These are phyloP conservation scores for Parastagonospora nodorum DNA, from an alignment of 2,329 filamentous ascomycete genomes.

Conservation along the genomic window DNA sequence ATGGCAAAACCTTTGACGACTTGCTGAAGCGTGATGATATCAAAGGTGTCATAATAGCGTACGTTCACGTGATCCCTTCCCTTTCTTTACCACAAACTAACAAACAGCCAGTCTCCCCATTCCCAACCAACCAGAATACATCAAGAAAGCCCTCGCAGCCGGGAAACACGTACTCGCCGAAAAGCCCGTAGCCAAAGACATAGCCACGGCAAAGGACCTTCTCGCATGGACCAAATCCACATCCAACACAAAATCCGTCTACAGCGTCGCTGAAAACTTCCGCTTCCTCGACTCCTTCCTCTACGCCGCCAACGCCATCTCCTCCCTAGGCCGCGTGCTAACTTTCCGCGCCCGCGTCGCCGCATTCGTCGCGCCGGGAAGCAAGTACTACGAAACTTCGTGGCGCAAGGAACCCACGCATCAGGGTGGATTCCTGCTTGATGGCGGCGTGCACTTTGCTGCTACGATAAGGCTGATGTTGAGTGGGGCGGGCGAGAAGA, in stretches of 20 bases:
- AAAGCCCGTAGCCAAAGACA: constrained; percentile 69
- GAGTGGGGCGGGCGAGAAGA: constrained; percentile 47
- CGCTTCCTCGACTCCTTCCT: constrained; percentile 64
- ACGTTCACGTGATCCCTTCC: constrained; percentile 13
- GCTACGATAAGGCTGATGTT: constrained; percentile 68
- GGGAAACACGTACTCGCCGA: constrained; percentile 74
- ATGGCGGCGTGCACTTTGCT: constrained; percentile 75
- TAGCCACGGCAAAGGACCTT: constrained; percentile 57
- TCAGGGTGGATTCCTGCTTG: constrained; percentile 77
- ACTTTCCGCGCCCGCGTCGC: constrained; percentile 59
- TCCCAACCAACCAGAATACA: constrained; percentile 61
- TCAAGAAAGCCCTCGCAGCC: constrained; percentile 64
- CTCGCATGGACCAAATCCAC: constrained; percentile 51
- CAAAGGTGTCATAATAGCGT: constrained; percentile 61
- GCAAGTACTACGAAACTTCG: constrained; percentile 61
- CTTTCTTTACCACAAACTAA: constrained; percentile 1
- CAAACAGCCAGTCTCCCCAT: constrained; percentile 61
- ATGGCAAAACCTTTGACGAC: constrained; percentile 55
- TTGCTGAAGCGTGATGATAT: constrained; percentile 62
- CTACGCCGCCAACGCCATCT: constrained; percentile 57
- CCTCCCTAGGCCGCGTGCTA: constrained; percentile 60
- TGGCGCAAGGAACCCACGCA: constrained; percentile 73
- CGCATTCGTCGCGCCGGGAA: constrained; percentile 52
- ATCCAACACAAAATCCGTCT: constrained; percentile 48
- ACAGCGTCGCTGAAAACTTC: constrained; percentile 71